Conservation (phyloP, 2,329 filamentous ascomycete genomes). For the Phaeosphaeriaceae sp. region DNA sequence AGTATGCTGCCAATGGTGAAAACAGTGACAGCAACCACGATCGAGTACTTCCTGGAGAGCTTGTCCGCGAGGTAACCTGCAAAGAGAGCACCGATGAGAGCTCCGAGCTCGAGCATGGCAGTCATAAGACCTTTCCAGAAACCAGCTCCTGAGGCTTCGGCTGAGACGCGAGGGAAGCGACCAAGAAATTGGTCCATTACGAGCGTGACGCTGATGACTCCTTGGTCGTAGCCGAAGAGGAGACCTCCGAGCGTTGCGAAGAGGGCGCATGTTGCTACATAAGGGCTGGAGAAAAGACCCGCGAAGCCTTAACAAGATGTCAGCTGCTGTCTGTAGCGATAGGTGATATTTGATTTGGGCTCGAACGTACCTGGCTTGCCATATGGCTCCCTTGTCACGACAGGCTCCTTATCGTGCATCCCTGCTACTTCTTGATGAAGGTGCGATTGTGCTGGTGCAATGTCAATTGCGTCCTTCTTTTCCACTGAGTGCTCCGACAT, state of each 20-base stretch:
- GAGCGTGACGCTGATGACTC: constrained; percentile 56
- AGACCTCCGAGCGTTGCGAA: constrained; percentile 61
- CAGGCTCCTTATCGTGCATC: constrained; percentile 19
- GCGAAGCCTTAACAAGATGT: constrained; percentile 46
- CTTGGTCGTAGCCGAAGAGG: constrained; percentile 60
- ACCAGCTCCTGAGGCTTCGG: constrained; percentile 52
- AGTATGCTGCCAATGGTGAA: constrained; percentile 61
- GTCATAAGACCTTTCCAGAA: constrained; percentile 59
- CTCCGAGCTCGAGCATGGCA: constrained; percentile 65
- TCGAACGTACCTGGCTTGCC: constrained; percentile 39
- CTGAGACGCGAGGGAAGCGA: constrained; percentile 54
- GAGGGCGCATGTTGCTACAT: constrained; percentile 60
- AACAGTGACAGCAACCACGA: constrained; percentile 59
- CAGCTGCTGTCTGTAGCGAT: constrained; percentile 6
- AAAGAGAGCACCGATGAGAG: constrained; percentile 51
- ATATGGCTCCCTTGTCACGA: constrained; percentile 37
- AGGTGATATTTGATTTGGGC: too few species aligned
- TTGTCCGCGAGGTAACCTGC: constrained; percentile 60
- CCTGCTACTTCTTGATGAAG: constrained; percentile 30
- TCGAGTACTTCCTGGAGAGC: constrained; percentile 61
- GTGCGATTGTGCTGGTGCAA: constrained; percentile 20
- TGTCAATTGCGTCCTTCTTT: constrained; percentile 27
- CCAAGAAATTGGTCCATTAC: constrained; percentile 62
- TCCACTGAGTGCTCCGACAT: constrained; percentile 13
- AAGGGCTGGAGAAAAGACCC: constrained; percentile 58